A percentile compares a stretch with the other conserved stretches of the same genome.
These are phyloP conservation scores for Labyrinthula sp. DNA, from an alignment of 352 stramenopile genomes.

Conservation along the genomic window DNA sequence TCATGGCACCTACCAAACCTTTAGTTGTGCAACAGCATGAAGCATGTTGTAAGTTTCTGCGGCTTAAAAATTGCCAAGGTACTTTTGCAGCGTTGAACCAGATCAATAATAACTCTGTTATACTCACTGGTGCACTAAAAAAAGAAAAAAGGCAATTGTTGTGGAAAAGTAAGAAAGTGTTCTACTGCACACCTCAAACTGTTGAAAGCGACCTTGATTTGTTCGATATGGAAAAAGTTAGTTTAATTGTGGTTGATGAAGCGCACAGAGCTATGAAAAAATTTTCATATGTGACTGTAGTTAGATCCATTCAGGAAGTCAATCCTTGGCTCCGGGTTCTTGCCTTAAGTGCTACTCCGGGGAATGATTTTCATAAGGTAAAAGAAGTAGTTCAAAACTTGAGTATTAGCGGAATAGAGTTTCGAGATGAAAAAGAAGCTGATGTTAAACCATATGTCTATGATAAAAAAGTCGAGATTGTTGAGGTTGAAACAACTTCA, in stretches of 20 bases:
- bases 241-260: conserved; percentile 79
- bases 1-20: conserved; percentile 90
- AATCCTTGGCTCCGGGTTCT: conserved; percentile 55
- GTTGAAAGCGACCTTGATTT: conserved; percentile 77
- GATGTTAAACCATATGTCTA: conserved; percentile 78
- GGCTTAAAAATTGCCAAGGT: conserved; percentile 57
- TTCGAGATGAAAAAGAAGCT: conserved; percentile 69
- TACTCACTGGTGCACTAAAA: conserved; percentile 55
- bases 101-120: conserved; percentile 41
- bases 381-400: conserved; percentile 83
- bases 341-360: conserved; percentile 85
- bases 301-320: conserved; percentile 32
- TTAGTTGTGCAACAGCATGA: conserved; percentile 91
- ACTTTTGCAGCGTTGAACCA: conserved; percentile 41
- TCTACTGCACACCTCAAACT: conserved; percentile 96
- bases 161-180: conserved; percentile 74
- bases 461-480: conserved; percentile 57
- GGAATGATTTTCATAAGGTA: conserved; percentile 74
- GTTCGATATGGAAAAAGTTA: conserved; percentile 28
- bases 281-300: conserved; percentile 81
- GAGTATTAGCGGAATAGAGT: conserved; percentile 76
- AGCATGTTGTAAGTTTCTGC: conserved; percentile 65
- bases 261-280: conserved; percentile 83
- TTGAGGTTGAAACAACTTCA: conserved; percentile 41
- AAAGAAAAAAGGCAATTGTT: conserved; percentile 45